Evolutionary conservation across 768 basidiomycete species (phyloP).

Genomic region (Agaricus blazei): DNA sequence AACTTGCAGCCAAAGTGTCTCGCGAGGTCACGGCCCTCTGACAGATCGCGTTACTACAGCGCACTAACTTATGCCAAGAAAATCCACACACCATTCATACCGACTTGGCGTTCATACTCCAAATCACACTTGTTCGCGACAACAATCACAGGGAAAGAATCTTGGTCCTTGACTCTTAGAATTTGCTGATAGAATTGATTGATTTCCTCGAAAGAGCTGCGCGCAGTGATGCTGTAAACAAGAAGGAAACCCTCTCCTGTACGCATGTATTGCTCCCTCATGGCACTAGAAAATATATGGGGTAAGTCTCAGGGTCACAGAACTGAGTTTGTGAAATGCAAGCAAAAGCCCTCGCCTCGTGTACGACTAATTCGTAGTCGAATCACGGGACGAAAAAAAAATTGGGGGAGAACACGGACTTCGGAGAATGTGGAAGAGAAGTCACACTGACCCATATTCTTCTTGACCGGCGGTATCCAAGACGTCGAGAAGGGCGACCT

Average conservation of each 20-base stretch:
- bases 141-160: conserved; percentile 91
- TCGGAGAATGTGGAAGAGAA: background rate
- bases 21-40: conserved; percentile 97
- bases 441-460: conserved; percentile 80
- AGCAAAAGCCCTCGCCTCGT: conserved; percentile 15
- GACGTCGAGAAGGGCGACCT: conserved; percentile 95
- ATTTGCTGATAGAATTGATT: conserved; percentile 96
- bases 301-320: background rate
- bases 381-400: conserved; percentile 11
- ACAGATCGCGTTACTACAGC: background rate
- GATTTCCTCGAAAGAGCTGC: conserved; percentile 97
- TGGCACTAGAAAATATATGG: conserved; percentile 54
- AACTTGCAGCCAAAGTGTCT: conserved; percentile 93
- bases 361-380: conserved; percentile 4
- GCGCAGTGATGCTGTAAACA: conserved; percentile 97
- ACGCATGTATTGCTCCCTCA: conserved; percentile 99
- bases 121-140: conserved; percentile 98
- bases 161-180: conserved; percentile 93
- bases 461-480: conserved; percentile 98
- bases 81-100: conserved; percentile 73
- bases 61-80: background rate
- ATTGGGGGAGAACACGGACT: background rate
- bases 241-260: conserved; percentile 97
- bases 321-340: background rate
- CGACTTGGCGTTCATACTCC: conserved; percentile 94